Percentiles rank a stretch among this genome's conserved stretches.
Conservation (phyloP, 768 basidiomycete genomes). For the Boletus pseudopeckii region DNA sequence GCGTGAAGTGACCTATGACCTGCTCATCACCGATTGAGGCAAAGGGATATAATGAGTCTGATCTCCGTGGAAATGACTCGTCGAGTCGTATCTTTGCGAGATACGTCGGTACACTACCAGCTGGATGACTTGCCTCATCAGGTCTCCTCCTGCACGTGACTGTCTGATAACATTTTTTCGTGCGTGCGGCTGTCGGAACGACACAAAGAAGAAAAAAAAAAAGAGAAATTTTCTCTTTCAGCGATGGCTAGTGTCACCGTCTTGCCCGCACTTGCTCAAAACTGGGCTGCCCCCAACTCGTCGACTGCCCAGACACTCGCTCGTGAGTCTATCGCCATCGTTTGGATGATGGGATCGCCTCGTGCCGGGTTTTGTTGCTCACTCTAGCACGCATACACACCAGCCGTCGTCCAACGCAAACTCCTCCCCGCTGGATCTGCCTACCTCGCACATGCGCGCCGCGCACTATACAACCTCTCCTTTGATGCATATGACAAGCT, state of each 20-base stretch:
- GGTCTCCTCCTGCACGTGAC: constrained; percentile 14
- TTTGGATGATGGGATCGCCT: background rate
- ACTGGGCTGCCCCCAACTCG: constrained; percentile 19
- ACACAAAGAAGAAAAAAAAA: background rate
- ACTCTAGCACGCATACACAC: background rate
- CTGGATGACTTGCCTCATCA: too few species aligned
- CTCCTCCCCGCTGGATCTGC: constrained; percentile 87
- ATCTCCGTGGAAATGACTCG: constrained; percentile 16
- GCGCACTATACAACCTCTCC: constrained; percentile 69
- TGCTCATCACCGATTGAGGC: background rate
- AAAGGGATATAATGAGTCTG: background rate
- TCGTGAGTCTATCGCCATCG: constrained; percentile 17
- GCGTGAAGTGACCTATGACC: background rate
- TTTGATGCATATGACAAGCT: constrained; percentile 82
- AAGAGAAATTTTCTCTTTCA: background rate
- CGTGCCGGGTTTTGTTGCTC: background rate
- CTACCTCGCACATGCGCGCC: constrained; percentile 77
- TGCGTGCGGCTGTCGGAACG: background rate
- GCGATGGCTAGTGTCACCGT: constrained; percentile 26
- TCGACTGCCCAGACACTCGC: constrained; percentile 20
- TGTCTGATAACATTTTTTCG: constrained; percentile 1
- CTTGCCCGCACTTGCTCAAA: constrained; percentile 25
- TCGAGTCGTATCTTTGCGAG: background rate
- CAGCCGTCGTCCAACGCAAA: constrained; percentile 38
- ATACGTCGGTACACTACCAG: too few species aligned